phyloP scores from a whole-genome alignment of 768 basidiomycete genomes.

The Boletales sp. region DNA sequence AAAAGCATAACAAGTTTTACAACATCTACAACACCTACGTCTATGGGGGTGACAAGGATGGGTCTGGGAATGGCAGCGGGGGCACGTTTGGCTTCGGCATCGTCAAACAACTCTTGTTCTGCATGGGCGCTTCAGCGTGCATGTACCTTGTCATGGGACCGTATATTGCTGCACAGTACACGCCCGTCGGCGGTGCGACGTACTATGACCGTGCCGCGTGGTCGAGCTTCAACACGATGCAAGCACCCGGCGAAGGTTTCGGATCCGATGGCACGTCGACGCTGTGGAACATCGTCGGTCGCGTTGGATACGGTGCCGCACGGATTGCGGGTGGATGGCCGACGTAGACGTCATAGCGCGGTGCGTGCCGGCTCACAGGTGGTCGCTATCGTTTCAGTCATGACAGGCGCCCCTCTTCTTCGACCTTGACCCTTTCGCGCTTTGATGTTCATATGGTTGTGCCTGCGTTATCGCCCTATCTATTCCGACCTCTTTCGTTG shows the following conservation, averaged over 20 bases:
- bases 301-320: conserved; percentile 72
- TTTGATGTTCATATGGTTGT: conserved; percentile 18
- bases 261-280: conserved; percentile 53
- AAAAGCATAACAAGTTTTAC: conserved; percentile 62
- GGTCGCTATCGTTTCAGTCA: conserved; percentile 9
- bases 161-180: conserved; percentile 53
- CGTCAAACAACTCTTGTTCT: conserved; percentile 50
- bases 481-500: conserved; percentile 2
- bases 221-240: conserved; percentile 74
- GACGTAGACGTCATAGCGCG: conserved; percentile 38
- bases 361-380: neutral
- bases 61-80: conserved; percentile 18
- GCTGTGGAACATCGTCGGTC: conserved; percentile 67
- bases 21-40: conserved; percentile 83
- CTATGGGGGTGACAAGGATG: conserved; percentile 42
- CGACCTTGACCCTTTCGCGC: neutral
- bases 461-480: conserved; percentile 16
- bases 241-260: conserved; percentile 69
- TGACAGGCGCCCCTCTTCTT: neutral
- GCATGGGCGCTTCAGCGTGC: conserved; percentile 59
- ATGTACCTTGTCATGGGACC: conserved; percentile 61
- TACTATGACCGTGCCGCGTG: conserved; percentile 78
- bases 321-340: conserved; percentile 77
- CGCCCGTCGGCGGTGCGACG: conserved; percentile 60
- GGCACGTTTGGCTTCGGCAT: conserved; percentile 31